phyloP scores from a whole-genome alignment of 371 early-diverging fungal genomes.

The Mucor piriformis region DNA sequence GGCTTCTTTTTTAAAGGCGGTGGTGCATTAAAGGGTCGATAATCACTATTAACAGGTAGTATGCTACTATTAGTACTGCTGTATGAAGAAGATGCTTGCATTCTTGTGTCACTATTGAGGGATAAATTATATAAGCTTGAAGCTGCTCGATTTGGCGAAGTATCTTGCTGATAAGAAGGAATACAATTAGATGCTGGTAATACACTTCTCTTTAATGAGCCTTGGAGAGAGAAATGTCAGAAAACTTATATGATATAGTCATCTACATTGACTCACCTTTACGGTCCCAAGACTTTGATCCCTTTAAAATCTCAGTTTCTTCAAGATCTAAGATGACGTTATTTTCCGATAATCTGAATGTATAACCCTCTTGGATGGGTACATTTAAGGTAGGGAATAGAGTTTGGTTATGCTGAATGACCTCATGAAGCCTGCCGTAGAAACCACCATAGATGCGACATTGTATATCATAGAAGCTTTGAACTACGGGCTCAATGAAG shows the following conservation, averaged over 20 bases:
- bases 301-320: slow-evolving; percentile 24
- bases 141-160: too few species aligned
- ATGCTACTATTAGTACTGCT: neutral
- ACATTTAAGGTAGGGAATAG: slow-evolving; percentile 36
- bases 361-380: slow-evolving; percentile 34
- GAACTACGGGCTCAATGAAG: slow-evolving; percentile 77
- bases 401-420: slow-evolving; percentile 40
- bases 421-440: slow-evolving; percentile 53
- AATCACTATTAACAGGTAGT: slow-evolving; percentile 2
- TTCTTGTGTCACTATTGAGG: too few species aligned
- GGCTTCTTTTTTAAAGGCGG: slow-evolving; percentile 1
- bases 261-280: neutral
- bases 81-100: too few species aligned
- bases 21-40: neutral
- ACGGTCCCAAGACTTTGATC: neutral
- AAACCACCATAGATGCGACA: slow-evolving; percentile 56
- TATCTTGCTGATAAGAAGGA: too few species aligned
- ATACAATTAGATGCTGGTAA: too few species aligned
- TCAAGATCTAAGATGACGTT: slow-evolving; percentile 39
- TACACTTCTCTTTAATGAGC: too few species aligned
- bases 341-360: slow-evolving; percentile 21
- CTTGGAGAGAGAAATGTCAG: too few species aligned
- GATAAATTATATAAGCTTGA: too few species aligned
- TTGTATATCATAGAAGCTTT: slow-evolving; percentile 70
- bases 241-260: too few species aligned